A percentile compares a stretch with the other conserved stretches of the same genome.
Conservation (phyloP, 31 red algal genomes). For the Porphyra umbilicalis region DNA sequence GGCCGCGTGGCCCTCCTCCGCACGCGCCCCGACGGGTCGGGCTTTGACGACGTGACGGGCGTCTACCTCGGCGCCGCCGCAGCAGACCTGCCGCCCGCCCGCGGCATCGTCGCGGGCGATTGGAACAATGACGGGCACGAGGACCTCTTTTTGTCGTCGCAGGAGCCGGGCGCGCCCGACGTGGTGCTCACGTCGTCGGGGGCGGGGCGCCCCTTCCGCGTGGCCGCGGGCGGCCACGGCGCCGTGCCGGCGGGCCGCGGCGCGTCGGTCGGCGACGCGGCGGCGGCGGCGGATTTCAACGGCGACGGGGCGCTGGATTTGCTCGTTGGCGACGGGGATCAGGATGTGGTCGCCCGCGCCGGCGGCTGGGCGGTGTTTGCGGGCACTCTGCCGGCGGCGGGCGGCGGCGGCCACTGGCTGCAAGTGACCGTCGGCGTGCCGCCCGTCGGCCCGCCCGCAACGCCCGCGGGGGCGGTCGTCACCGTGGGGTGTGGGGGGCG, state of each 20-base stretch:
- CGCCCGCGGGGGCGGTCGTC: neutral
- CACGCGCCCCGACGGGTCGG: neutral
- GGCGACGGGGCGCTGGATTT: neutral
- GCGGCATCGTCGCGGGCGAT: neutral
- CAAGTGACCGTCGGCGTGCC: neutral
- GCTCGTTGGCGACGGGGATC: neutral
- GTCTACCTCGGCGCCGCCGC: too few relatives aligned
- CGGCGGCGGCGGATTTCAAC: neutral
- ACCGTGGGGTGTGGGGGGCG: neutral
- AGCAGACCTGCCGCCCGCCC: too few relatives aligned
- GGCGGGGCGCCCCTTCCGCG: neutral
- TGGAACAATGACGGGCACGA: neutral
- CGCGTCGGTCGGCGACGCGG: neutral
- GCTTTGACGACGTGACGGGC: neutral
- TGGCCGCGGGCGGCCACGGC: neutral
- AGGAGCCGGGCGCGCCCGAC: neutral
- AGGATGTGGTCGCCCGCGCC: neutral
- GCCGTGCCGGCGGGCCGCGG: neutral
- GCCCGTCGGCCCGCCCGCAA: neutral
- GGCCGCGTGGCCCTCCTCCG: neutral
- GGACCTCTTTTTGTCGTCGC: neutral
- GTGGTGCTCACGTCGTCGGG: neutral
- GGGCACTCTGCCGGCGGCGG: neutral
- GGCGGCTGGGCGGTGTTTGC: neutral
- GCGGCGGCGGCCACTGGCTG: neutral